Evolutionary conservation across 2,329 filamentous ascomycete genomes (phyloP), one percentile per base, ranked within the genome.

Genomic region (Apiospora arundinis): DNA sequence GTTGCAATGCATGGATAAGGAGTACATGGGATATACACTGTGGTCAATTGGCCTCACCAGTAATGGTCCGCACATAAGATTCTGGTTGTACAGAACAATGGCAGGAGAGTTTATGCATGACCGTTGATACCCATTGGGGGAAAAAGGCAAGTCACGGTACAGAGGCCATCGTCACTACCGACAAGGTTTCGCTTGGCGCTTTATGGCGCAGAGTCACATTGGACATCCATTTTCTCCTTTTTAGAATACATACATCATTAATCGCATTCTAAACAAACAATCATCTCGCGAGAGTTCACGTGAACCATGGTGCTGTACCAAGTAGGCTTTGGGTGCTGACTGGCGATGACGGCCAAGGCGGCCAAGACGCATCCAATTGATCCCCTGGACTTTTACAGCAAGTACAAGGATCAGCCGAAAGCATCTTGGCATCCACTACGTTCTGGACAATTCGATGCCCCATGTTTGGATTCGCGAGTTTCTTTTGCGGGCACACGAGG

Each of bases 1-100:
- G 32, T 63, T 63, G 56, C 56, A 63, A 11, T 63, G 56, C 56
- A 63, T 63, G 56, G 56, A 40, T 63, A 63, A 63, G 56, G 56
- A 63, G 56, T 63, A 63, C 56, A 40, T 63, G 56, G 56, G 56
- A 40, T 32, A 63, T 40, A 63, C 21, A 63, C 18, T n/a, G 49
- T 28, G 56, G 56, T 40, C 56, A 21, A 14, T 23, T 40, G 56
- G 12, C 56, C 56, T n/a, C 21, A 40, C 18, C 56, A 40, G 56
- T 40, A 63, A 63, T 63, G 56, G 32, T 21, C 56, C 56, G 56
- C 21, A 40, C 56, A 63, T 63, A 63, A 4, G 56, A 63, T 63
- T 40, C 56, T 23, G 56, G 18, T 14, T 40, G 32, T 40, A 63
- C 56, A 63, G 56, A 63, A 40, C 32, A 32, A 63, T 18, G 28